Conservation (phyloP, 2,329 filamentous ascomycete genomes). For the Pseudogymnoascus destructans region DNA sequence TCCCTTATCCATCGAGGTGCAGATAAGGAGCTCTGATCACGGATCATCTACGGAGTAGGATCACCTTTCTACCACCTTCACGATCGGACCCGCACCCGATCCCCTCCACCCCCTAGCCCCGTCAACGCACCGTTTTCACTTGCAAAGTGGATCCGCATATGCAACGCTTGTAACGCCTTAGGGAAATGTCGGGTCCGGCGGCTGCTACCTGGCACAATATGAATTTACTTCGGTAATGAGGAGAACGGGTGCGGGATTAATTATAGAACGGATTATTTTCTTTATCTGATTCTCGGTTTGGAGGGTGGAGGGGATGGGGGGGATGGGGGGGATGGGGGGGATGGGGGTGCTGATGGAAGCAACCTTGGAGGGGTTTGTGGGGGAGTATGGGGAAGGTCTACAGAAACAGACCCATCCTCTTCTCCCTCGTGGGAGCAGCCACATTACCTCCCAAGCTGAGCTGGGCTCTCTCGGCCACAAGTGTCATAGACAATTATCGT, state of each 20-base stretch:
- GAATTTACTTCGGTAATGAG: background rate
- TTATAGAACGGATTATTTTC: background rate
- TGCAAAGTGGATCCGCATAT: background rate
- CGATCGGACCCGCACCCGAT: background rate
- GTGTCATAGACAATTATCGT: background rate
- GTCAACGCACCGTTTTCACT: background rate
- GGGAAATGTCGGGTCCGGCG: background rate
- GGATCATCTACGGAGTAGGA: too few relatives aligned
- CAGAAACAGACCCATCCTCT: background rate
- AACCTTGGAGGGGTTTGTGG: background rate
- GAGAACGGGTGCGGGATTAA: background rate
- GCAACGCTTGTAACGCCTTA: background rate
- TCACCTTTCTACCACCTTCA: too few relatives aligned
- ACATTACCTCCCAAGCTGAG: background rate
- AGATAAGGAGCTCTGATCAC: background rate
- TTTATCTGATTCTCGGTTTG: background rate
- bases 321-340: background rate
- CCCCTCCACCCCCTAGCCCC: background rate
- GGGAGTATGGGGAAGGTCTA: background rate
- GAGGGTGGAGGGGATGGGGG: background rate
- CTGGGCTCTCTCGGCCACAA: background rate
- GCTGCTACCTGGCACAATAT: too few relatives aligned
- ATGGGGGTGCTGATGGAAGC: background rate
- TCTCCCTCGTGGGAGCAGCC: background rate
- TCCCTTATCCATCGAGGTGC: background rate